Evolutionary conservation across 371 early-diverging fungal species (phyloP).

Genomic region (Chytridium lagenaria): DNA sequence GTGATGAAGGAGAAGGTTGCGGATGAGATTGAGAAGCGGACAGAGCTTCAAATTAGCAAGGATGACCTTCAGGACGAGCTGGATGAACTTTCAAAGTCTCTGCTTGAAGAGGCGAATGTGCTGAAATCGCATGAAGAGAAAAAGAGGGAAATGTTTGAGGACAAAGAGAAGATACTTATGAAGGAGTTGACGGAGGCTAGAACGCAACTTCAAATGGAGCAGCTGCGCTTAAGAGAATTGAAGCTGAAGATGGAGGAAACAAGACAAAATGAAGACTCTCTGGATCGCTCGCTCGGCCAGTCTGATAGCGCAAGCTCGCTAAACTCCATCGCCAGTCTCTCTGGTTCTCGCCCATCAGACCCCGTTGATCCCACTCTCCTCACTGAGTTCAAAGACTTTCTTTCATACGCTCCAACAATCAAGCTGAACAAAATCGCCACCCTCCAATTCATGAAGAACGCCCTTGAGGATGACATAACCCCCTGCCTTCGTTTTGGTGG

Average conservation of each 20-base stretch:
- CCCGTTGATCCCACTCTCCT: constrained; percentile 61
- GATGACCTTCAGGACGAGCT: constrained; percentile 73
- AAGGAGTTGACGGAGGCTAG: constrained; percentile 43
- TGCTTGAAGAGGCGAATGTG: constrained; percentile 94
- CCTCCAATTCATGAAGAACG: constrained; percentile 79
- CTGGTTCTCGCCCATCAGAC: background rate
- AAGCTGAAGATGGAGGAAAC: constrained; percentile 35
- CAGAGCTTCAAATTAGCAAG: constrained; percentile 89
- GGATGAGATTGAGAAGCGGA: constrained; percentile 87
- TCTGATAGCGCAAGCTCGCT: too few relatives aligned
- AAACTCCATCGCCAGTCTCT: too few relatives aligned
- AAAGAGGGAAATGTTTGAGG: constrained; percentile 39
- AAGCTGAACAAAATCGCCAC: constrained; percentile 74
- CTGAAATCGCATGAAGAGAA: constrained; percentile 89
- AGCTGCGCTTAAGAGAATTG: constrained; percentile 50
- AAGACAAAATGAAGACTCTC: constrained; percentile 2
- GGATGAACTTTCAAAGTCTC: constrained; percentile 83
- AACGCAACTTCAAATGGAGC: constrained; percentile 48
- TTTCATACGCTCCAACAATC: constrained; percentile 65
- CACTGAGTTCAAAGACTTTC: constrained; percentile 85
- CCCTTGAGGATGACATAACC: constrained; percentile 85
- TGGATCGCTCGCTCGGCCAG: too few relatives aligned
- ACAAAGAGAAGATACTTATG: constrained; percentile 41
- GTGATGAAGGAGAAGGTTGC: constrained; percentile 71
- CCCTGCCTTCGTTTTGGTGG: constrained; percentile 91